phyloP scores from a whole-genome alignment of 345 rosid genomes.

The Bruguiera gymnorhiza region DNA sequence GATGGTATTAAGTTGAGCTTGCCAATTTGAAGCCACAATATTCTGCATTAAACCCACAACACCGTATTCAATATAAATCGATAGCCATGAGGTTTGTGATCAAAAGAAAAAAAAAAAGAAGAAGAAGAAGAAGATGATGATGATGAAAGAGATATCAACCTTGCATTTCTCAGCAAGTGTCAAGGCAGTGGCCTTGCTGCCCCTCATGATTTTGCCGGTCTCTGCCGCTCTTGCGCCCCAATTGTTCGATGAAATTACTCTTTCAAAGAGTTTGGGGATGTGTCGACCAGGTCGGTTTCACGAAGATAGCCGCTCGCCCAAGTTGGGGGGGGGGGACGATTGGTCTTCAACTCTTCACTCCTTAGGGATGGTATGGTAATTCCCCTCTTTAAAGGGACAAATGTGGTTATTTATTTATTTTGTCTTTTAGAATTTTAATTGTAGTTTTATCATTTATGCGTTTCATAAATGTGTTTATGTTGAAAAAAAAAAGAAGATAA shows the following conservation, averaged over 20 bases:
- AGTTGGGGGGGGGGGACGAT: no score
- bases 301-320: no score
- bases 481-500: no score
- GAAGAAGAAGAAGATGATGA: not conserved
- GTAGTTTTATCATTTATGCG: no score
- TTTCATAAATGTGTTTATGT: no score
- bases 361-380: no score
- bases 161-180: conserved; percentile 71
- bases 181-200: conserved; percentile 45
- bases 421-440: no score
- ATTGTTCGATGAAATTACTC: conserved; percentile 50
- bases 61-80: no score
- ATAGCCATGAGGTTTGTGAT: not conserved
- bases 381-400: no score
- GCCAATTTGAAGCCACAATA: conserved; percentile 79
- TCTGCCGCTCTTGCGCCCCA: conserved; percentile 28
- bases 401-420: no score
- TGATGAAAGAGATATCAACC: conserved; percentile 30
- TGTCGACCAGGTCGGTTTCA: no score
- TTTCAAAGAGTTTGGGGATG: not conserved
- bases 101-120: not conserved
- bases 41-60: conserved; percentile 38
- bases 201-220: conserved; percentile 32
- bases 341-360: no score
- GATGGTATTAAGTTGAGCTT: conserved; percentile 66